Evolutionary conservation across 2,329 filamentous ascomycete genomes (phyloP).

Genomic region (Chrysoporthe austroafricana): DNA sequence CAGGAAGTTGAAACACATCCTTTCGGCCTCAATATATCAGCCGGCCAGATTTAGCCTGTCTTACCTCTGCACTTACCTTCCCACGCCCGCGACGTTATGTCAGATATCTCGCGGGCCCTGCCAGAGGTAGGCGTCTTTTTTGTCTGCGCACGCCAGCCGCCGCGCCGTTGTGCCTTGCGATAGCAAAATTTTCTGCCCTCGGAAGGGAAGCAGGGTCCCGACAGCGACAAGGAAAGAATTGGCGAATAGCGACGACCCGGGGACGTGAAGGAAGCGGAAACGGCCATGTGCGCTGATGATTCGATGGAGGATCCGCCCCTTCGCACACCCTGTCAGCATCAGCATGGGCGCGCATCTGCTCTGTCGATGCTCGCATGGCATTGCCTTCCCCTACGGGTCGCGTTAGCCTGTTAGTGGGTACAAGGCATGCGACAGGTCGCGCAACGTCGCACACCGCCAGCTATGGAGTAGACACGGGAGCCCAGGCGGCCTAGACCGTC

Average conservation of each 20-base stretch:
- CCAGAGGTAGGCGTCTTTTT: background rate
- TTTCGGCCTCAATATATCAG: background rate
- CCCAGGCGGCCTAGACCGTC: background rate
- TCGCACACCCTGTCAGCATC: background rate
- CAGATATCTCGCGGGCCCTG: background rate
- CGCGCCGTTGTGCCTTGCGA: background rate
- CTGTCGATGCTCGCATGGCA: background rate
- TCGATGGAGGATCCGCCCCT: background rate
- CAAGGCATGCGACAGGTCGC: background rate
- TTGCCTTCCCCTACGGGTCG: background rate
- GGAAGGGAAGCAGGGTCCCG: background rate
- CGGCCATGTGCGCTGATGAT: slow-evolving; percentile 9
- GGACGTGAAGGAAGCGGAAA: background rate
- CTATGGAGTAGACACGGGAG: background rate
- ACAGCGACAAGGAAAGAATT: slow-evolving; percentile 13
- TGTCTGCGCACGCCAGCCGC: slow-evolving; percentile 1
- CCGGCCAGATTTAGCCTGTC: slow-evolving; percentile 3
- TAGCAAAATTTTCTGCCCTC: background rate
- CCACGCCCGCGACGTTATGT: background rate
- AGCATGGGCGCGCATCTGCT: slow-evolving; percentile 9
- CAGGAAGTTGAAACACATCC: slow-evolving; percentile 21
- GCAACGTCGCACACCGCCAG: slow-evolving; percentile 12
- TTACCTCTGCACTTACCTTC: background rate
- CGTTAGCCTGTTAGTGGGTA: slow-evolving; percentile 20
- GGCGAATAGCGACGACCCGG: slow-evolving; percentile 19